Base-by-base conservation (phyloP, 2,329 filamentous ascomycete species). In the Westerdykella aurantiaca region DNA sequence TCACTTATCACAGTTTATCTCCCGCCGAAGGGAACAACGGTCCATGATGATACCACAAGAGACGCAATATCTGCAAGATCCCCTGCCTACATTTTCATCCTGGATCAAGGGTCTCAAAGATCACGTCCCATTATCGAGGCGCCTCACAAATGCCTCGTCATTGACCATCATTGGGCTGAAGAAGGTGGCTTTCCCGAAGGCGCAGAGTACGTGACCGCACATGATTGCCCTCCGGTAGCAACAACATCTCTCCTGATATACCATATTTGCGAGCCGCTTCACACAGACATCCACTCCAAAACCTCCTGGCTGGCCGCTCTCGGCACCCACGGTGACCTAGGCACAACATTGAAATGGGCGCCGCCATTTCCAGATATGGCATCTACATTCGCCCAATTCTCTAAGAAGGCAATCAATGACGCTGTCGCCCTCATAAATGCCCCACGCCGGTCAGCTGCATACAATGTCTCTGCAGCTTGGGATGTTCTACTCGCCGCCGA, bases 291-390 rank as follows among this genome's bases (percentile, higher is more conserved):
- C 0, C 53, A 60, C 4, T 55, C 61, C 2, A 81, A 79, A 51
- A 54, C 60, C 7, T 77, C 74, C 33, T 85, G 82, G 76, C 69
- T 85, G 0, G 82, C 80, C 42, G 73, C 74, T 2, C 73, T 85
- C 49, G 83, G 83, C 7, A 85, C 82, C 0, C 79, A 84, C 48
- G 82, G 81, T 2, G 82, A 86, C 49, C 69, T 86, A 0, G 82
- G 82, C 12, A 83, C 77, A 33, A 74, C 74, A 0, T 49, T 85
- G 13, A 85, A 83, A 57, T 85, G 82, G 82, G 67, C 78, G 17
- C 72, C 75, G 0, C 82, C 82, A 0, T 85, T 86, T 49, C 82
- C 82, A 1, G 78, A 84, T 47, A 83, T 85, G 80, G 71, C 69
- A 14, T 61, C 70, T 1, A 76, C 76, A 0, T 79, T 85, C 52